Conservation (phyloP, 306 rosid genomes). For the Lathyrus aphaca region DNA sequence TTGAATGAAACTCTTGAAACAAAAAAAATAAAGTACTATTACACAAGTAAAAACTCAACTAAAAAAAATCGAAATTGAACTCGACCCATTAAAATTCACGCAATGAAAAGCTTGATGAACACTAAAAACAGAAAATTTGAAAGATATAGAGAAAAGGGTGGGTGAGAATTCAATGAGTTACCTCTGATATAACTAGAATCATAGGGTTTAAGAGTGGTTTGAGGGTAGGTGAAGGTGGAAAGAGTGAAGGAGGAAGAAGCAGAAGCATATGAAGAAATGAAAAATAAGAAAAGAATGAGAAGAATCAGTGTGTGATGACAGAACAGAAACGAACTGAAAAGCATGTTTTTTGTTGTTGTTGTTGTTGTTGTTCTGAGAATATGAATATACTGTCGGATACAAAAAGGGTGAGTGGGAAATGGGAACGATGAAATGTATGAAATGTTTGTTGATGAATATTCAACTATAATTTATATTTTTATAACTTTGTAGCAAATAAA, state of each 20-base stretch:
- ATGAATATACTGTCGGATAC: neutral
- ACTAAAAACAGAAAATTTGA: conserved; percentile 17
- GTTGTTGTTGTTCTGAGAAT: conserved; percentile 33
- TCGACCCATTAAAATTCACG: conserved; percentile 42
- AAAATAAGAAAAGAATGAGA: conserved; percentile 46
- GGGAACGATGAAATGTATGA: conserved; percentile 20
- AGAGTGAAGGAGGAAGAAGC: conserved; percentile 52
- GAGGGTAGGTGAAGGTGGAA: conserved; percentile 81
- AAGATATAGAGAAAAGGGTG: conserved; percentile 39
- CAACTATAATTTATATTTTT: no score
- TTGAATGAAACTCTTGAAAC: neutral
- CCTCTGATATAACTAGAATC: conserved; percentile 85
- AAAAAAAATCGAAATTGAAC: conserved; percentile 31
- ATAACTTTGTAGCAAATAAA: no score
- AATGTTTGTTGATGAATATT: neutral
- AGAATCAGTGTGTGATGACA: conserved; percentile 50
- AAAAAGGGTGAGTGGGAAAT: neutral
- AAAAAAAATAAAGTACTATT: neutral
- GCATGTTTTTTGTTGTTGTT: conserved; percentile 46
- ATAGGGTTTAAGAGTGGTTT: conserved; percentile 59
- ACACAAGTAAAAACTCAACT: conserved; percentile 14
- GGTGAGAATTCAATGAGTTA: conserved; percentile 15
- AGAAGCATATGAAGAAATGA: conserved; percentile 42
- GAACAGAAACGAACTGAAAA: conserved; percentile 52
- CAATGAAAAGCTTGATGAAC: conserved; percentile 5